Conservation (phyloP, 108 stramenopile genomes). For the Aurantiochytrium sp. region DNA sequence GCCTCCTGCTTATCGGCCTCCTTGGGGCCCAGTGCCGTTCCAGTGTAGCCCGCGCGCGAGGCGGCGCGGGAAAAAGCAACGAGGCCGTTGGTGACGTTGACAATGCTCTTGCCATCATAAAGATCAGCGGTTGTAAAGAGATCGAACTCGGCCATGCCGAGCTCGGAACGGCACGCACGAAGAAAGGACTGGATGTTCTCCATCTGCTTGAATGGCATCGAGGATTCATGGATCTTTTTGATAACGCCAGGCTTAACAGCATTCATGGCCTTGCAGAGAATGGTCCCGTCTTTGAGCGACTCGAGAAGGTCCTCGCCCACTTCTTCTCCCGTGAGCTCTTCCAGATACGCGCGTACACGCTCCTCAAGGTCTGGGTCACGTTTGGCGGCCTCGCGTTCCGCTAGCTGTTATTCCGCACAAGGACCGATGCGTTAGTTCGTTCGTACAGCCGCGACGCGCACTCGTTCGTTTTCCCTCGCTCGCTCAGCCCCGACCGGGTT, state of each 20-base stretch:
- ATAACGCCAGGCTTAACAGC: constrained; percentile 36
- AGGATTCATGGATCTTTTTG: constrained; percentile 25
- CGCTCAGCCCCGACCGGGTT: no score
- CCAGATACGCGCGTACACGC: neutral
- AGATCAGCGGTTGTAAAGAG: constrained; percentile 46
- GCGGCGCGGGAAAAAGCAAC: constrained; percentile 7
- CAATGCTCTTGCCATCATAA: constrained; percentile 19
- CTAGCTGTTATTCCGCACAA: neutral
- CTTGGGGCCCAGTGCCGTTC: neutral
- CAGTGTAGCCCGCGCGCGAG: neutral
- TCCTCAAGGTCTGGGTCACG: neutral
- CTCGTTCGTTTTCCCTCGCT: no score
- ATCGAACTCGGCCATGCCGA: constrained; percentile 40
- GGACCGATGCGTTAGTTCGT: no score
- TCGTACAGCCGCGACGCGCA: no score
- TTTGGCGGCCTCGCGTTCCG: constrained; percentile 5
- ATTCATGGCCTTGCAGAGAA: constrained; percentile 28
- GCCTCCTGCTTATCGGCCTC: neutral
- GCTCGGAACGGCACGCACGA: constrained; percentile 29
- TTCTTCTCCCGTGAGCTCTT: neutral
- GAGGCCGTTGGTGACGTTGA: constrained; percentile 1
- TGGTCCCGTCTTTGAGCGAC: constrained; percentile 18
- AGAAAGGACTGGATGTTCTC: constrained; percentile 46
- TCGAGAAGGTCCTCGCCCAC: neutral
- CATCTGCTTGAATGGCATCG: constrained; percentile 47